Evolutionary conservation across 441 rosid species (phyloP).

Genomic region (Adansonia rubrostipa): DNA sequence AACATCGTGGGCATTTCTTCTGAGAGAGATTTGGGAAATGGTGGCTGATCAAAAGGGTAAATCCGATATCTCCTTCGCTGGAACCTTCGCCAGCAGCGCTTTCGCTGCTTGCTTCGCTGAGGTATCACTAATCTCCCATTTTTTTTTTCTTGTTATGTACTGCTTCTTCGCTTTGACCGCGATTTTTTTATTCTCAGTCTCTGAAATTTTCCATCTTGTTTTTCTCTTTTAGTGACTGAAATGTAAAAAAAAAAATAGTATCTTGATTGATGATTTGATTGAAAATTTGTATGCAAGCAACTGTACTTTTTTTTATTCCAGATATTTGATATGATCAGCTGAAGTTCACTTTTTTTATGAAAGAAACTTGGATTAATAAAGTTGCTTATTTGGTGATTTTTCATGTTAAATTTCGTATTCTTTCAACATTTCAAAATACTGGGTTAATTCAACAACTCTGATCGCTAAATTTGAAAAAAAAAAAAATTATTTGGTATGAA

Average conservation of each 20-base stretch:
- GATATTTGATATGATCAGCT: slow-evolving; percentile 1
- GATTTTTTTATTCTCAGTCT: slow-evolving; percentile 9
- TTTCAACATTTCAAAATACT: neutral
- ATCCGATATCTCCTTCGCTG: slow-evolving; percentile 82
- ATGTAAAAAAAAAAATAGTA: neutral
- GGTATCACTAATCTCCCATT: slow-evolving; percentile 43
- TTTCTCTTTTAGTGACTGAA: slow-evolving; percentile 10
- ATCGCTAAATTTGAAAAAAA: neutral
- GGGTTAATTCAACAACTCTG: neutral
- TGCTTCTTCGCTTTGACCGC: neutral
- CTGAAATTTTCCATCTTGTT: slow-evolving; percentile 13
- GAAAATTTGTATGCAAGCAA: neutral
- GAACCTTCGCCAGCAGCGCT: slow-evolving; percentile 85
- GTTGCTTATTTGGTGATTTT: slow-evolving; percentile 4
- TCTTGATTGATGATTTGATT: neutral
- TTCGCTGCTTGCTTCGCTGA: slow-evolving; percentile 95
- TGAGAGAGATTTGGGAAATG: slow-evolving; percentile 44
- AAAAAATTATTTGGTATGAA: neutral
- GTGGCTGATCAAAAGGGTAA: slow-evolving; percentile 71
- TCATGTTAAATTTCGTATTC: neutral
- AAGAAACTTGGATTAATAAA: neutral
- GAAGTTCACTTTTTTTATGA: neutral
- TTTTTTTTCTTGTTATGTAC: neutral
- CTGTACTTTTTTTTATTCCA: neutral
- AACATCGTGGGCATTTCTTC: neutral